Conservation (phyloP, 345 rosid genomes). For the Syzygium aqueum region DNA sequence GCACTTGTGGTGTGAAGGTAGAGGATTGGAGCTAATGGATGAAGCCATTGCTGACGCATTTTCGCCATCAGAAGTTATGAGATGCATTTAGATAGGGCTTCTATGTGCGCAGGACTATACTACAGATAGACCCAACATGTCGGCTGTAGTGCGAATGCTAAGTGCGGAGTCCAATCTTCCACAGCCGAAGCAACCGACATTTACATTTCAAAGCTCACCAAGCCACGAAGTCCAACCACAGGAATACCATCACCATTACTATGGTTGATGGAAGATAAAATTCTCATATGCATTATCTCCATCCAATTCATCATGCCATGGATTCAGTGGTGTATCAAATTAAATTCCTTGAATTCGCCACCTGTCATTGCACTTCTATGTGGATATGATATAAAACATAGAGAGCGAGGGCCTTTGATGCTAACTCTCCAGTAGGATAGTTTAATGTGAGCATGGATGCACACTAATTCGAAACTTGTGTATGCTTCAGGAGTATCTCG, state of each 20-base stretch:
- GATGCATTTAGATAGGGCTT: not conserved
- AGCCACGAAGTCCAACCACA: not conserved
- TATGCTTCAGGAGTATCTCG: no score
- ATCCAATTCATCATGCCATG: no score
- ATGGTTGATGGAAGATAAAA: not conserved
- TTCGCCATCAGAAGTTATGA: not conserved
- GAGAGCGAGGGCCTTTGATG: no score
- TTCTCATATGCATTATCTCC: no score
- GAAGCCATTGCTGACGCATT: not conserved
- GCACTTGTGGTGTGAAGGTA: not conserved
- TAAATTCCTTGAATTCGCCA: no score
- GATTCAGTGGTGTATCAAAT: no score
- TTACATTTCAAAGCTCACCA: not conserved
- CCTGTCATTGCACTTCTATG: no score
- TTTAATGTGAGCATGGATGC: no score
- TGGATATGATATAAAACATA: no score
- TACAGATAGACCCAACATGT: not conserved
- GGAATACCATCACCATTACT: not conserved
- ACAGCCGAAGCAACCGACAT: not conserved
- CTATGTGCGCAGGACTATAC: not conserved
- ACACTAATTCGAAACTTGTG: no score
- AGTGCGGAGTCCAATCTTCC: not conserved
- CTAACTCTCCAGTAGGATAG: no score
- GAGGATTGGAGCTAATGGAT: not conserved
- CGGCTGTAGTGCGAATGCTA: not conserved